Evolutionary conservation across 2,329 filamentous ascomycete species (phyloP).

Genomic region (Cucurbitaria berberidis): DNA sequence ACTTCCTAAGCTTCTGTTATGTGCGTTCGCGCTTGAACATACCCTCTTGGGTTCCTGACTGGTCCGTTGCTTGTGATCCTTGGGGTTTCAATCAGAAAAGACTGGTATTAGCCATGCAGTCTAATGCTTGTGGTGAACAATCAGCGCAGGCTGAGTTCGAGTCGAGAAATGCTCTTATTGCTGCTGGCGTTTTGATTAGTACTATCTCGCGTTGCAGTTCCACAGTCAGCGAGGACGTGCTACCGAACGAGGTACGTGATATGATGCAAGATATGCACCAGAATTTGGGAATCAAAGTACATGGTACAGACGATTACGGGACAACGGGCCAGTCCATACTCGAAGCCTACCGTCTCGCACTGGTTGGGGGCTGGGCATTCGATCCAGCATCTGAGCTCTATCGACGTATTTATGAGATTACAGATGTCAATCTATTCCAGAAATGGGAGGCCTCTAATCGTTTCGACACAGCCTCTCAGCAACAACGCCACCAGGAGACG

Average conservation of each 20-base stretch:
- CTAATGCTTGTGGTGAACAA: background rate
- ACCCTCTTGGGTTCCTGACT: background rate
- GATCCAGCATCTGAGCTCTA: background rate
- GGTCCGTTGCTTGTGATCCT: background rate
- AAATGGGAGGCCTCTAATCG: background rate
- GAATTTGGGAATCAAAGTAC: background rate
- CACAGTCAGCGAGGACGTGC: background rate
- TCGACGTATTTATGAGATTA: background rate
- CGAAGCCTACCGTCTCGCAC: background rate
- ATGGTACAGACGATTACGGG: background rate
- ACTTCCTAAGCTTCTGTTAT: background rate
- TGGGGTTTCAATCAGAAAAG: background rate
- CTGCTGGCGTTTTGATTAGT: background rate
- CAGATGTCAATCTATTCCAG: background rate
- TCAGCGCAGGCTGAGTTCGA: background rate
- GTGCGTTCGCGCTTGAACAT: background rate
- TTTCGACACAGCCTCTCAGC: no score
- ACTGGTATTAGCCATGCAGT: no score
- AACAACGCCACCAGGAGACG: no score
- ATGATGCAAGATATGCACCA: background rate
- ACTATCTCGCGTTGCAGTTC: background rate
- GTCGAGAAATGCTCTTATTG: background rate
- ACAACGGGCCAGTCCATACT: background rate
- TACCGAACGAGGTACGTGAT: background rate
- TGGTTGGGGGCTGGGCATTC: background rate